phyloP scores from a whole-genome alignment of 331 rosid genomes.

The Prunus yedoensis region DNA sequence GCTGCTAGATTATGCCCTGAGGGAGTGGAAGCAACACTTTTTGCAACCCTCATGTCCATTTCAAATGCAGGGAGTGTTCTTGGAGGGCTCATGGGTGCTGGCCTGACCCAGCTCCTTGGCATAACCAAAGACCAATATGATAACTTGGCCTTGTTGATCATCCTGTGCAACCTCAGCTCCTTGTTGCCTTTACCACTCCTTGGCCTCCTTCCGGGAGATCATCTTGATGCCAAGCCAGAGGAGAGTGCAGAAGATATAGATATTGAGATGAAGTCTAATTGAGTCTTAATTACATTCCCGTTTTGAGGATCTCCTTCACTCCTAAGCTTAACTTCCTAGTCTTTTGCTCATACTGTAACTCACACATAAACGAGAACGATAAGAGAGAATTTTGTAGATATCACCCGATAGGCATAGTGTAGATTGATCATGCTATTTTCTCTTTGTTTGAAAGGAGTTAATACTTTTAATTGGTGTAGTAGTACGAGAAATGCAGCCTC shows the following conservation, averaged over 20 bases:
- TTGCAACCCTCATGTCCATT: slow-evolving; percentile 96
- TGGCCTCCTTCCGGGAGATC: slow-evolving; percentile 76
- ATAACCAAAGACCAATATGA: slow-evolving; percentile 82
- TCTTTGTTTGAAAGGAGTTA: neutral
- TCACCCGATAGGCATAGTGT: neutral
- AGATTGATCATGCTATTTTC: slow-evolving; percentile 21
- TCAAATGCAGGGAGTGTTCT: slow-evolving; percentile 89
- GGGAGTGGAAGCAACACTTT: slow-evolving; percentile 97
- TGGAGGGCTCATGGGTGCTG: slow-evolving; percentile 95
- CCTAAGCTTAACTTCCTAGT: slow-evolving; percentile 16
- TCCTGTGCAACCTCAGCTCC: slow-evolving; percentile 87
- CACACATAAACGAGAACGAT: slow-evolving; percentile 11
- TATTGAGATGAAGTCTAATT: slow-evolving; percentile 75
- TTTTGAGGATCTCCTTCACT: neutral
- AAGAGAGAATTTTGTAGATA: slow-evolving; percentile 31
- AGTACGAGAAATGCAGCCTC: too few species aligned
- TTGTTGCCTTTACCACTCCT: slow-evolving; percentile 89
- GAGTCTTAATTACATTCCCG: slow-evolving; percentile 28
- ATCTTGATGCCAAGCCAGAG: slow-evolving; percentile 39
- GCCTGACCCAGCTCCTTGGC: slow-evolving; percentile 81
- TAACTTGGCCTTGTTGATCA: slow-evolving; percentile 69
- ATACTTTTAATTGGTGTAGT: neutral
- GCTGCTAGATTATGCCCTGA: slow-evolving; percentile 96
- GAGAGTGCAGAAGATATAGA: slow-evolving; percentile 58
- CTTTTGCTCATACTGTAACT: slow-evolving; percentile 14